Evolutionary conservation across 345 rosid species (phyloP), one percentile per base, ranked within the genome.

Genomic region (Dipteronia sinensis): DNA sequence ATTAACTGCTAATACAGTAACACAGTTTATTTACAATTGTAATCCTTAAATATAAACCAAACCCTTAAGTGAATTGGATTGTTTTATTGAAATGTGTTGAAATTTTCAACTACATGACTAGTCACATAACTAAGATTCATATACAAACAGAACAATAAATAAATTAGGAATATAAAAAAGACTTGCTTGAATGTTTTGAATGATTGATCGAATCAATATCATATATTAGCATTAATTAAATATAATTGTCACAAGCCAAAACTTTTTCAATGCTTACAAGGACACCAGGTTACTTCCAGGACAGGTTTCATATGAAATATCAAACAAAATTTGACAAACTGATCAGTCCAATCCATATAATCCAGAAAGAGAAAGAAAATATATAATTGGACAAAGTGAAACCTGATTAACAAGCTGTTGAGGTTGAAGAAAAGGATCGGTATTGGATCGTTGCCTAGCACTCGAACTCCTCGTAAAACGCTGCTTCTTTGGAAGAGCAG

Each of bases 381-480:
- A 42, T 42, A 1, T 9, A 42, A 6, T 42, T 42, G 62, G n/a
- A 58, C 7, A 9, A 42, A 20, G 22, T 29, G 31, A 71, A 31
- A 83, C 88, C 84, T 81, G 81, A 49, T 65, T 75, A 69, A 76
- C 69, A 77, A 81, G 77, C 19, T 76, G 80, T 40, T 51, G 71
- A 65, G 81, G 73, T 44, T 23, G 72, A 1, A 73, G 6, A 29
- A 56, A 55, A 72, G 62, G 74, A 44, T 65, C 81, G 34, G 55
- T 17, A 69, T 10, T 65, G 53, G 83, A 80, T 20, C 62, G 79
- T 65, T 55, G 84, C 75, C 84, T 64, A 3, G 88, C 46, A 11
- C 84, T 85, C 3, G 75, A 83, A 71, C 88, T 87, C 69, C 82
- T 80, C 1, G 67, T 7, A n/a, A 82, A 38, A 58, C 76, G 64